Evolutionary conservation across 1,284 basidiomycete species (phyloP).

Genomic region (Boletus subluridellus): DNA sequence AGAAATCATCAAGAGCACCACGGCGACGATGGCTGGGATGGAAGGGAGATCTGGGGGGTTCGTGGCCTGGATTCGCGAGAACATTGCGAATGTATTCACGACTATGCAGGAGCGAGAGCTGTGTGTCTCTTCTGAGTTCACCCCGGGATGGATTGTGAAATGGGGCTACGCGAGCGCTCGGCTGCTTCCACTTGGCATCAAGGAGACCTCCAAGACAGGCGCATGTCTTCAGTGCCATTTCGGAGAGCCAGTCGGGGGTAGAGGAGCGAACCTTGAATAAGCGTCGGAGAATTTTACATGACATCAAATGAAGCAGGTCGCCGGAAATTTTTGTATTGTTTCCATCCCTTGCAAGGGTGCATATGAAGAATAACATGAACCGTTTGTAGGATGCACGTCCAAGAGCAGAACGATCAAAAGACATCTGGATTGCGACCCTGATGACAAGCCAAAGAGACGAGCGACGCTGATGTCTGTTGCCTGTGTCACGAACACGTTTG

Average conservation of each 20-base stretch:
- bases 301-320: too few species aligned
- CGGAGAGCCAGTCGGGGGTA: not conserved
- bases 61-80: not conserved
- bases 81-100: not conserved
- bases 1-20: conserved; percentile 14
- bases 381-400: not conserved
- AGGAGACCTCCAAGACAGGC: not conserved
- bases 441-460: too few species aligned
- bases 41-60: conserved; percentile 4
- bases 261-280: not conserved
- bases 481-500: conserved; percentile 32
- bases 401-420: conserved; percentile 18
- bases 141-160: conserved; percentile 21
- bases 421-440: too few species aligned
- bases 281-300: too few species aligned
- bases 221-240: not conserved
- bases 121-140: too few species aligned
- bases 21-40: not conserved
- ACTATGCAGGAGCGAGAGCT: too few species aligned
- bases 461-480: conserved; percentile 11
- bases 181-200: not conserved
- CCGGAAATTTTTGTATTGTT: too few species aligned
- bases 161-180: conserved; percentile 1
- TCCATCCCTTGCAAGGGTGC: conserved; percentile 2
- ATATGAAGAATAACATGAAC: conserved; percentile 42